A percentile compares a stretch with the other conserved stretches of the same genome.
These are phyloP conservation scores for Mortierella sp. DNA, from an alignment of 371 early-diverging fungal species.

Conservation along the genomic window DNA sequence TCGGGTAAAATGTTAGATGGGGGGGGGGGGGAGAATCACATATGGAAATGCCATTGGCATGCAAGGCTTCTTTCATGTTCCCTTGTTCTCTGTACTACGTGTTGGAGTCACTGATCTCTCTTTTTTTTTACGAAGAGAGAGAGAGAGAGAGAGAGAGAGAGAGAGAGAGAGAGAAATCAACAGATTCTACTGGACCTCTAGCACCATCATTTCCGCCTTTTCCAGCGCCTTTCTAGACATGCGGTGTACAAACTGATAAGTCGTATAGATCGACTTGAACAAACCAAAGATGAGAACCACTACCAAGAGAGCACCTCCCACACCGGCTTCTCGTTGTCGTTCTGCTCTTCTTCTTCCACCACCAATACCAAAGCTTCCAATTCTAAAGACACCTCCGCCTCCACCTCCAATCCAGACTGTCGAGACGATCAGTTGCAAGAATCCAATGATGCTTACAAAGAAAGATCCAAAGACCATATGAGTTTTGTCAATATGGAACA, in stretches of 20 bases:
- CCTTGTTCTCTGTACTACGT: no score
- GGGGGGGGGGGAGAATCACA: no score
- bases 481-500: slow-evolving; percentile 52
- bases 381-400: slow-evolving; percentile 37
- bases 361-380: slow-evolving; percentile 42
- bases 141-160: no score
- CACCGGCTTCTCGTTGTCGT: slow-evolving; percentile 39
- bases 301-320: slow-evolving; percentile 33
- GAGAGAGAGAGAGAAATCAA: background rate
- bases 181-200: slow-evolving; percentile 33
- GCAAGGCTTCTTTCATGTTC: no score
- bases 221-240: slow-evolving; percentile 34
- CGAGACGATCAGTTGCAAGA: slow-evolving; percentile 50
- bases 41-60: no score
- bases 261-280: slow-evolving; percentile 47
- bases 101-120: no score
- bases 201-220: slow-evolving; percentile 46
- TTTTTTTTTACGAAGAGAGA: no score
- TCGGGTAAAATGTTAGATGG: no score
- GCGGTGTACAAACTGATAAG: slow-evolving; percentile 42
- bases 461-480: slow-evolving; percentile 54
- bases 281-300: slow-evolving; percentile 43
- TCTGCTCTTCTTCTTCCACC: slow-evolving; percentile 37
- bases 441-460: slow-evolving; percentile 54
- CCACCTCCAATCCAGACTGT: slow-evolving; percentile 51